Percentiles rank a stretch among this genome's conserved stretches.
phyloP scores from a whole-genome alignment of 768 basidiomycete genomes.

The Mycena maculata region DNA sequence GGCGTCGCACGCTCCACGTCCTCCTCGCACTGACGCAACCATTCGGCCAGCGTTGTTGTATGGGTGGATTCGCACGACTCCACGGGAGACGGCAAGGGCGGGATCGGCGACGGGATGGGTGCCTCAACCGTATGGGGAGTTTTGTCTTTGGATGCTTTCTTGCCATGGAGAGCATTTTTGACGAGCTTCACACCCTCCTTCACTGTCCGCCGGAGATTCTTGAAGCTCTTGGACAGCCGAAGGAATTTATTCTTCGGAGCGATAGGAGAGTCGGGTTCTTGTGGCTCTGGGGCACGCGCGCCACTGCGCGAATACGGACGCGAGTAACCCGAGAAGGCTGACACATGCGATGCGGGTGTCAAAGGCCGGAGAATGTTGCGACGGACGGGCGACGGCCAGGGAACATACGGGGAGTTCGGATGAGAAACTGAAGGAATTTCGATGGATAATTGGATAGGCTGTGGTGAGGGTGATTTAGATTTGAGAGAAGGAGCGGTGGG shows the following conservation, averaged over 20 bases:
- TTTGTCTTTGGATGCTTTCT: conserved; percentile 38
- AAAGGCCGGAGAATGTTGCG: conserved; percentile 55
- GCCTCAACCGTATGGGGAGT: conserved; percentile 38
- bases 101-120: conserved; percentile 32
- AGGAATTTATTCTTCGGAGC: conserved; percentile 33
- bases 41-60: conserved; percentile 55
- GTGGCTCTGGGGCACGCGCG: conserved; percentile 56
- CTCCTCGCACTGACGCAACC: conserved; percentile 45
- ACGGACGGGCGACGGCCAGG: conserved; percentile 58
- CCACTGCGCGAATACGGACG: conserved; percentile 50
- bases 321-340: conserved; percentile 40
- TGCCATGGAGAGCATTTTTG: conserved; percentile 35
- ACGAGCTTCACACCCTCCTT: conserved; percentile 42
- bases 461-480: conserved; percentile 16
- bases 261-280: conserved; percentile 19
- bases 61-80: conserved; percentile 44
- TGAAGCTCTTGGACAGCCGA: conserved; percentile 48
- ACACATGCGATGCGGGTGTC: conserved; percentile 51
- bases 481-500: conserved; percentile 25
- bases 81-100: conserved; percentile 31
- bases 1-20: conserved; percentile 38
- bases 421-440: conserved; percentile 55
- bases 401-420: conserved; percentile 68
- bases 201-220: conserved; percentile 41
- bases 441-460: conserved; percentile 38